Conservation (phyloP, 345 rosid species). For the Corchorus olitorius region DNA sequence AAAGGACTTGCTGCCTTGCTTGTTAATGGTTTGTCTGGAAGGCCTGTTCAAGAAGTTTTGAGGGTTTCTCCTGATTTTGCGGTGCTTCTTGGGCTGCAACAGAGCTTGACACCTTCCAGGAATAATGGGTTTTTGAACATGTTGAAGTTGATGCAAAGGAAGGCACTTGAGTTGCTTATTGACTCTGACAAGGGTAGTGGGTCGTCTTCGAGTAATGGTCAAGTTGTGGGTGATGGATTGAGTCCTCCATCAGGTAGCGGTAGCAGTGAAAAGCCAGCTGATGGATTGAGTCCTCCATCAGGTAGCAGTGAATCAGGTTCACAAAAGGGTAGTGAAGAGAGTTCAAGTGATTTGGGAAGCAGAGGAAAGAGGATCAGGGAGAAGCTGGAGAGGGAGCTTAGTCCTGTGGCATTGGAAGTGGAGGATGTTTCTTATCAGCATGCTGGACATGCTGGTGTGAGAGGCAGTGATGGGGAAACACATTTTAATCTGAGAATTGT, state of each 20-base stretch:
- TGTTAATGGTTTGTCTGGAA: constrained; percentile 80
- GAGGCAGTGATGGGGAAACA: constrained; percentile 79
- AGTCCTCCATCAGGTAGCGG: constrained; percentile 16
- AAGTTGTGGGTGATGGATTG: constrained; percentile 24
- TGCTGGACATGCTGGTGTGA: constrained; percentile 88
- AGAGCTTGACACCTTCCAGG: constrained; percentile 83
- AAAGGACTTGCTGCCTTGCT: constrained; percentile 93
- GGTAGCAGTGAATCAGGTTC: neutral
- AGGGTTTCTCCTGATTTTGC: constrained; percentile 79
- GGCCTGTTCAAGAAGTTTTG: constrained; percentile 69
- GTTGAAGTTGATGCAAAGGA: constrained; percentile 91
- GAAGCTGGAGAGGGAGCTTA: constrained; percentile 68
- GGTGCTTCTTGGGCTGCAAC: constrained; percentile 78
- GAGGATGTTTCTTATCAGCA: constrained; percentile 94
- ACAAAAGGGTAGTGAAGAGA: constrained; percentile 15
- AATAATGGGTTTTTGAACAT: constrained; percentile 92
- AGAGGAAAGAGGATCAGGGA: constrained; percentile 77
- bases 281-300: neutral
- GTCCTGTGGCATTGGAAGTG: constrained; percentile 64
- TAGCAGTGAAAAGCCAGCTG: constrained; percentile 5
- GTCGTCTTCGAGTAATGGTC: constrained; percentile 9
- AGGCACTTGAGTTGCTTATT: constrained; percentile 57
- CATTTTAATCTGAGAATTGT: constrained; percentile 87
- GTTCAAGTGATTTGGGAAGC: constrained; percentile 44
- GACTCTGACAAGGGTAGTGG: constrained; percentile 40